phyloP scores from a whole-genome alignment of 2,329 filamentous ascomycete species.

The Fusarium decemcellulare region DNA sequence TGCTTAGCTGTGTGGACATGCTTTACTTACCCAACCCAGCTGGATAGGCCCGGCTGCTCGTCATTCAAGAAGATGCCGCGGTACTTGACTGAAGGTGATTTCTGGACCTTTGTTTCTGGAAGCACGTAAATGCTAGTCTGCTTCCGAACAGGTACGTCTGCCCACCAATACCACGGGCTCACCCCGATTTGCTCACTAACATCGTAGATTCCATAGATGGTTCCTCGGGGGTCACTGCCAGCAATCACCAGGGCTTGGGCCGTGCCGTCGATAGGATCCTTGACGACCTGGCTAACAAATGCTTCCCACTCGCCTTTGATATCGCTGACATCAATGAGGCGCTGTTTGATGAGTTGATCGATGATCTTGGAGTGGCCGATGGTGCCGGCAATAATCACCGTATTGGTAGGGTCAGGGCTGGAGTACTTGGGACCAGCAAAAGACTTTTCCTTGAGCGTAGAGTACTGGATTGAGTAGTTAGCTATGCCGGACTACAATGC shows the following conservation, averaged over 20 bases:
- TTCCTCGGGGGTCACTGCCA: slow-evolving; percentile 71
- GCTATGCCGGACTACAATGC: background rate
- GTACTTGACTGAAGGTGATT: slow-evolving; percentile 70
- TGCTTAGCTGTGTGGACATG: background rate
- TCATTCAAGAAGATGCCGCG: slow-evolving; percentile 76
- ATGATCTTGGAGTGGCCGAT: slow-evolving; percentile 75
- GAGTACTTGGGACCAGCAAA: slow-evolving; percentile 59
- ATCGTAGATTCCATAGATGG: slow-evolving; percentile 73
- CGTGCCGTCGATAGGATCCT: slow-evolving; percentile 59
- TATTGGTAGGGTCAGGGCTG: slow-evolving; percentile 58
- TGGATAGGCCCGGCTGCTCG: slow-evolving; percentile 59
- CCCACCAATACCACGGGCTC: slow-evolving; percentile 70
- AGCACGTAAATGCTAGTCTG: slow-evolving; percentile 65
- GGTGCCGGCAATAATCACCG: slow-evolving; percentile 77
- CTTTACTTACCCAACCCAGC: slow-evolving; percentile 59
- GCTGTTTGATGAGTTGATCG: slow-evolving; percentile 67
- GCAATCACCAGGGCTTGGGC: slow-evolving; percentile 67
- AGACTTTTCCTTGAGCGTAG: slow-evolving; percentile 32
- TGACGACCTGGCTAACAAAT: slow-evolving; percentile 71
- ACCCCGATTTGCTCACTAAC: slow-evolving; percentile 74
- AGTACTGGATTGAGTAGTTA: slow-evolving; percentile 19
- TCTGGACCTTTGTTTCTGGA: slow-evolving; percentile 48
- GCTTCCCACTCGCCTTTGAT: slow-evolving; percentile 79
- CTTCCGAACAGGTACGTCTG: slow-evolving; percentile 66
- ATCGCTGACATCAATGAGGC: slow-evolving; percentile 69